Evolutionary conservation across 2,329 filamentous ascomycete species (phyloP), one percentile per base, ranked within the genome.

Genomic region (Nothophaeocryptopus gaeumannii): DNA sequence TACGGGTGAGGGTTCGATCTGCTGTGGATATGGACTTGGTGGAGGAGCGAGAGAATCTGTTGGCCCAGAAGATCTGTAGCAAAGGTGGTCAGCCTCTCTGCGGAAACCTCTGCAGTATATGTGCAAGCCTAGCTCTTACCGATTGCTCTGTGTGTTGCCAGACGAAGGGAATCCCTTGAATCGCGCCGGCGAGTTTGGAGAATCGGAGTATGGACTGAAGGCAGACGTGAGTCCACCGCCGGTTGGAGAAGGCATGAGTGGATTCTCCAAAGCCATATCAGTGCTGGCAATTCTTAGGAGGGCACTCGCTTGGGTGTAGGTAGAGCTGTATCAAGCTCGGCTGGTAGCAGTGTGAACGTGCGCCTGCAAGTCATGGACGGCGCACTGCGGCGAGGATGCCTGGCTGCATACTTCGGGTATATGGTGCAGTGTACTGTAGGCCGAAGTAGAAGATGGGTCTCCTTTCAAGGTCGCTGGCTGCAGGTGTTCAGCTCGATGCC

Each of bases 1-100:
- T 16, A 92, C 88, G 7, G 89, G 88, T 13, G 88, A 92, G 8
- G 88, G 88, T 35, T 89, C 88, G 45, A 90, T 85, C 58, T 54
- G 85, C 78, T 70, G 82, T 79, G 66, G 80, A 69, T 75, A 85
- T 29, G 74, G 75, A 55, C 73, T 76, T 12, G 71, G 68, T 33
- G 73, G 74, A 35, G 73, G 74, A 38, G 72, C 65, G 44, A 78
- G 70, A 59, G 74, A 73, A 62, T 76, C 74, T 50, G 67, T 70
- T 45, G 65, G 62, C 71, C 75, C 66, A 49, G 72, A 74, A 45
- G 74, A 70, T 61, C 74, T 73, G 61, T 43, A 38, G 40, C 20
- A 26, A 26, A 26, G 20, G 4, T 26, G 20, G 20, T 26, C 20
- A 26, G 20, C 20, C 20, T 26, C 20, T 26, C 20, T 26, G 20